Evolutionary conservation across 768 basidiomycete species (phyloP).

Genomic region (Mycena latifolia): DNA sequence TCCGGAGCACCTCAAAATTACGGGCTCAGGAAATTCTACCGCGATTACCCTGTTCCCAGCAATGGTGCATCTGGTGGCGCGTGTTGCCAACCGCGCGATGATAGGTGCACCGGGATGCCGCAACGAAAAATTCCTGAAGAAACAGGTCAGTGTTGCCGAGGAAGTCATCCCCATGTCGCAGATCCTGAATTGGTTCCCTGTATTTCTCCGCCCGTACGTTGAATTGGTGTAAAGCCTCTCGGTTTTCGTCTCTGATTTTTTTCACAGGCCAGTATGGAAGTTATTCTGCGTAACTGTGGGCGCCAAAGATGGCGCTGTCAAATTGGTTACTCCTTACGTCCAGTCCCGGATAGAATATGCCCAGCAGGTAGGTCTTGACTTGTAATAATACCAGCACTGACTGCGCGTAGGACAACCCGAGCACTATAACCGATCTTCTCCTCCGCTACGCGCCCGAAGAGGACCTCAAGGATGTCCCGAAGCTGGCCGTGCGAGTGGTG

Average conservation of each 20-base stretch:
- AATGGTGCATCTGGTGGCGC: constrained; percentile 33
- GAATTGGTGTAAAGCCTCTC: too few species aligned
- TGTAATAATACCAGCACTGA: not conserved
- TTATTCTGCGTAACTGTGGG: constrained; percentile 20
- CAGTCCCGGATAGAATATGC: constrained; percentile 32
- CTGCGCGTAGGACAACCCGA: constrained; percentile 7
- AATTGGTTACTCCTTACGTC: constrained; percentile 29
- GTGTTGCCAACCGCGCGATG: constrained; percentile 38
- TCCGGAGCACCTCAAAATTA: constrained; percentile 23
- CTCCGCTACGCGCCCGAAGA: constrained; percentile 29
- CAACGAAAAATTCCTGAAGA: constrained; percentile 32
- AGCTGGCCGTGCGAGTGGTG: constrained; percentile 26
- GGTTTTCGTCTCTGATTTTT: too few species aligned
- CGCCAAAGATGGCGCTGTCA: constrained; percentile 18
- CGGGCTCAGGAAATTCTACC: constrained; percentile 6
- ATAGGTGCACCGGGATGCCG: constrained; percentile 35
- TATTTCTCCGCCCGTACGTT: constrained; percentile 13
- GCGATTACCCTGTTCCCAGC: constrained; percentile 28
- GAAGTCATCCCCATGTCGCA: constrained; percentile 27
- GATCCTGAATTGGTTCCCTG: constrained; percentile 28
- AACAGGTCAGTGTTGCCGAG: constrained; percentile 33
- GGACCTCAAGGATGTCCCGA: constrained; percentile 14
- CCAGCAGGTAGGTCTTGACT: constrained; percentile 13
- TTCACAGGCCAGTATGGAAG: constrained; percentile 29
- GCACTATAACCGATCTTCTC: constrained; percentile 33